Evolutionary conservation across 2,329 filamentous ascomycete species (phyloP), one percentile per base, ranked within the genome.

Genomic region (Juglanconis sp.): DNA sequence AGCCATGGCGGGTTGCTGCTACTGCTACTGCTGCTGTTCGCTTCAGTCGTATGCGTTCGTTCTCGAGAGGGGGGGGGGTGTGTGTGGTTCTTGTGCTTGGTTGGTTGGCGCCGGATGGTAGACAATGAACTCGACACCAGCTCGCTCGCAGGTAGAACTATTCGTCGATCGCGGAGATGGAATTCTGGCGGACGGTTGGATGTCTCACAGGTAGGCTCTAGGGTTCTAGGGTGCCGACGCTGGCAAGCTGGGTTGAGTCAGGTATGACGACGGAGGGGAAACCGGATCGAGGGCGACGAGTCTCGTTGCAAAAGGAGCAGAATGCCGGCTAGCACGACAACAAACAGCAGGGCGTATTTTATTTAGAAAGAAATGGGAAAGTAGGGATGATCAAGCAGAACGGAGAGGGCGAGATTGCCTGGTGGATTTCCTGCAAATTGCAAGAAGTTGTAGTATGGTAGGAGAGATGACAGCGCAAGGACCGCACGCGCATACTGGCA

Each of bases 1-100:
- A 68, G 94, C 93, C 94, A 98, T 98, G 64, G 57, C 71, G 65
- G 30, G 40, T 6, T 34, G 24, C 46, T 49, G 47, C 31, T 35
- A n/a, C 31, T 50, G 31, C 48, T 49, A 11, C 46, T 13, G 46
- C 46, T 48, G 24, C 46, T 48, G 46, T 24, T 24, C 24, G 24
- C 24, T 6, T 5, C 47, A 24, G 44, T 30, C 9, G 10, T 47
- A 24, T 17, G 24, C 24, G 24, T 24, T 24, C 24, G 24, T 24
- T 24, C 24, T 24, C 24, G 24, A 2, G 24, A 2, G 24, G 24
- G 2, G 2, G 24, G 24, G 24, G 24, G n/a, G n/a, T n/a, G n/a
- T n/a, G n/a, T n/a, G n/a, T 2, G 24, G 9, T 30, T 10, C 4
- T n/a, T 11, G 31, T 31, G 46, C 15, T 31, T 11, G n/a, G 13